These are phyloP conservation scores for Nannizziopsis barbatae DNA, from an alignment of 2,329 filamentous ascomycete genomes.

Conservation along the genomic window DNA sequence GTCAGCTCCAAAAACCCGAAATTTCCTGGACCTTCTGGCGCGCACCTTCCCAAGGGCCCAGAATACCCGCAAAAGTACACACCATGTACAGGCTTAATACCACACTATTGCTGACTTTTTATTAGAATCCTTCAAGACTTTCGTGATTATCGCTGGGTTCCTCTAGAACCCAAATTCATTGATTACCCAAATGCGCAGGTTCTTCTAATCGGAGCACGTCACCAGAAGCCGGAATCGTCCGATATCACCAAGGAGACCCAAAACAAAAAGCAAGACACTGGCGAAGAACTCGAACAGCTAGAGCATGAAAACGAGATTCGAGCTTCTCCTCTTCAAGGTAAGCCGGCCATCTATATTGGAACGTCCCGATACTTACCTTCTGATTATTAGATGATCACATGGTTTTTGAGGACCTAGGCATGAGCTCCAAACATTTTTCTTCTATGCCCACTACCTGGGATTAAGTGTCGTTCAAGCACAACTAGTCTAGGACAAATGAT, in stretches of 20 bases:
- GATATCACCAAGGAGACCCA: constrained; percentile 25
- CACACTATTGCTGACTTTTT: constrained; percentile 1
- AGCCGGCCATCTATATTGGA: not conserved
- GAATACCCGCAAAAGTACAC: constrained; percentile 57
- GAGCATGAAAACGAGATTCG: constrained; percentile 63
- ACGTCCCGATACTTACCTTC: not conserved
- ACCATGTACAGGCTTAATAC: constrained; percentile 22
- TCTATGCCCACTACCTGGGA: constrained; percentile 52
- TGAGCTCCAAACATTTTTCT: constrained; percentile 54
- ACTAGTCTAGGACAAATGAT: not conserved
- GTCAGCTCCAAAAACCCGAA: constrained; percentile 71
- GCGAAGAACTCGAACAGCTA: constrained; percentile 62
- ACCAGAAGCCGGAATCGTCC: constrained; percentile 27
- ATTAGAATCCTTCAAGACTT: constrained; percentile 60
- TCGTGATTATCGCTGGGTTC: constrained; percentile 59
- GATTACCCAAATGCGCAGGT: constrained; percentile 66
- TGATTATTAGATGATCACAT: constrained; percentile 44
- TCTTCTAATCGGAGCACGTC: constrained; percentile 57
- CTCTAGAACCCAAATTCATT: constrained; percentile 60
- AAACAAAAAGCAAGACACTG: constrained; percentile 50
- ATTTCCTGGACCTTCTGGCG: constrained; percentile 52
- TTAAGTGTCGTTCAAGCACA: not conserved
- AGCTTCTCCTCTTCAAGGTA: constrained; percentile 49
- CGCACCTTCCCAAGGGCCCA: constrained; percentile 52
- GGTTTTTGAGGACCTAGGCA: constrained; percentile 48